phyloP scores from a whole-genome alignment of 164 flowering plant genomes.

The Aristolochia californica region DNA sequence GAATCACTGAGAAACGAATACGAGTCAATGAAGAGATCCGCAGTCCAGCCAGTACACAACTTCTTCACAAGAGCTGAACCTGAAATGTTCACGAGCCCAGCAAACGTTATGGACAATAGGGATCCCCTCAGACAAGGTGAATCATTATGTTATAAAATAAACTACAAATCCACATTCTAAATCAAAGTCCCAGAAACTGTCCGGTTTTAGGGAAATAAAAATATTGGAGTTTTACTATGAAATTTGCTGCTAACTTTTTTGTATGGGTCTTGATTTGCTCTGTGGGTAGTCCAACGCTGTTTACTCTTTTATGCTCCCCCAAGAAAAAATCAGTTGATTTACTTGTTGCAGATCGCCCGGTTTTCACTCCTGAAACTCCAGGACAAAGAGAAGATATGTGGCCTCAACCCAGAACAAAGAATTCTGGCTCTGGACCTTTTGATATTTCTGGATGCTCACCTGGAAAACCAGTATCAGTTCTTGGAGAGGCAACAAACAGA shows the following conservation, averaged over 20 bases:
- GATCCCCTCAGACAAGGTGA: constrained; percentile 75
- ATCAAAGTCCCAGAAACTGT: background rate
- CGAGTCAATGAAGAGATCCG: constrained; percentile 74
- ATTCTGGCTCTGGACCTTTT: constrained; percentile 59
- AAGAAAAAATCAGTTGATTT: constrained; percentile 58
- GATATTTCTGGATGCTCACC: constrained; percentile 30
- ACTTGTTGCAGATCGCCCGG: constrained; percentile 75
- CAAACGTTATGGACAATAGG: constrained; percentile 62
- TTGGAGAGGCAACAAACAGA: constrained; percentile 39
- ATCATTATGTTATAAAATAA: background rate
- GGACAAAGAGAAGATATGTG: constrained; percentile 81
- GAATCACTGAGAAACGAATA: constrained; percentile 83
- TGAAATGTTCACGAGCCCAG: constrained; percentile 62
- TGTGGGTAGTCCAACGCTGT: background rate
- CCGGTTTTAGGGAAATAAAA: no score
- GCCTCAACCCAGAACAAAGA: constrained; percentile 64
- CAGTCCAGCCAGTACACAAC: constrained; percentile 74
- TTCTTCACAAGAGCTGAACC: constrained; percentile 57
- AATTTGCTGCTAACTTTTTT: no score
- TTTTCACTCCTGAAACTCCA: constrained; percentile 89
- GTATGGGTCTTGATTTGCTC: background rate
- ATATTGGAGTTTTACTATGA: background rate
- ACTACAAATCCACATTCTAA: background rate
- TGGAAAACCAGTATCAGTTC: constrained; percentile 23
- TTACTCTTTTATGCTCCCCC: constrained; percentile 2